Conservation (phyloP, 2,329 filamentous ascomycete species). For the Dothideomycetidae sp. region DNA sequence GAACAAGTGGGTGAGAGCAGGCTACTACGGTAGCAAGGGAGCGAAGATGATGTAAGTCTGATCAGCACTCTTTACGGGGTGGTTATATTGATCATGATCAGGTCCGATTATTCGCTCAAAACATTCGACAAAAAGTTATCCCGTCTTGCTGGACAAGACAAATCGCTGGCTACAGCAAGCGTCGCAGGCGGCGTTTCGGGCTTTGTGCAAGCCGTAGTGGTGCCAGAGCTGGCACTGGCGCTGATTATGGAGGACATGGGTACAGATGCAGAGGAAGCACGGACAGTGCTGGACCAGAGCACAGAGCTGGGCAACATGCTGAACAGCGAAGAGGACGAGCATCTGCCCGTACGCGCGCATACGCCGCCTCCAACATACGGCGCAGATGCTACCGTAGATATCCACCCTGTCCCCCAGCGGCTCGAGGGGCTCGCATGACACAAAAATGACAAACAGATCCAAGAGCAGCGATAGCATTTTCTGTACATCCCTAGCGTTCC, state of each 20-base stretch:
- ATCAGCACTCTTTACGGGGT: not conserved
- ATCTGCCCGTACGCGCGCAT: slow-evolving; percentile 4
- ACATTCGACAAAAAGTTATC: slow-evolving; percentile 19
- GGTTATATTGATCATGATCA: slow-evolving; percentile 11
- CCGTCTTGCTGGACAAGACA: slow-evolving; percentile 17
- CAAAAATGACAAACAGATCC: too few species aligned
- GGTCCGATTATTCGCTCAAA: slow-evolving; percentile 21
- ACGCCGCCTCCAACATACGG: slow-evolving; percentile 8
- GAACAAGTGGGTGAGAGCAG: slow-evolving; percentile 11
- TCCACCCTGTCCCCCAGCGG: too few species aligned
- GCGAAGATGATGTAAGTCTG: slow-evolving; percentile 21
- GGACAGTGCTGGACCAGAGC: slow-evolving; percentile 19
- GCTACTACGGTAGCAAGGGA: slow-evolving; percentile 25
- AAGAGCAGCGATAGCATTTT: too few species aligned
- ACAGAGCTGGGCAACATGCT: slow-evolving; percentile 21
- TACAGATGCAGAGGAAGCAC: slow-evolving; percentile 14
- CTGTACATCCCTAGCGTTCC: too few species aligned
- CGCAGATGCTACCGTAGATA: not conserved
- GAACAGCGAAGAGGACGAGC: slow-evolving; percentile 19
- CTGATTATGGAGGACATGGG: slow-evolving; percentile 23
- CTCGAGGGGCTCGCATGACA: too few species aligned
- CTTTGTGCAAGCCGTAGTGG: slow-evolving; percentile 23
- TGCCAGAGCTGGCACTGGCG: slow-evolving; percentile 23
- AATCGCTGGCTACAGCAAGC: slow-evolving; percentile 19
- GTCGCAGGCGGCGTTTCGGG: slow-evolving; percentile 23